A percentile compares a stretch with the other conserved stretches of the same genome.
phyloP scores from a whole-genome alignment of 306 rosid species.

The Castanea mollissima region DNA sequence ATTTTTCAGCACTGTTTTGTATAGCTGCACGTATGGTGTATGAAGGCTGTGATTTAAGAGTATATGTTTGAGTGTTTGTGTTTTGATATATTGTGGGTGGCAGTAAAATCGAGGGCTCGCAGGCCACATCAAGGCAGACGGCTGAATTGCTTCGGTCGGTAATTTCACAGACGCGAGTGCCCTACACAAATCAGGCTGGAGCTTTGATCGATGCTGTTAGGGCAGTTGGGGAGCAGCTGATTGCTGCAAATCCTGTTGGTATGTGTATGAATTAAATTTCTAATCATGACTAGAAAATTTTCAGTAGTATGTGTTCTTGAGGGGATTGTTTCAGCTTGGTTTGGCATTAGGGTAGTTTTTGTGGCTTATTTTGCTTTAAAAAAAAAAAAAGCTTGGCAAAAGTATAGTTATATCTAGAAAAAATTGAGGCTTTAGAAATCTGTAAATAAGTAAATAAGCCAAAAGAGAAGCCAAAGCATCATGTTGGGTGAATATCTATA shows the following conservation, averaged over 20 bases:
- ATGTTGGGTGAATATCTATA: too few species aligned
- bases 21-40: slow-evolving; percentile 7
- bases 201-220: slow-evolving; percentile 81
- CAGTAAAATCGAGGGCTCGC: slow-evolving; percentile 97
- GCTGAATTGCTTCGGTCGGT: slow-evolving; percentile 83
- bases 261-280: slow-evolving; percentile 14
- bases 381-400: too few species aligned
- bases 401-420: too few species aligned
- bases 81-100: slow-evolving; percentile 10
- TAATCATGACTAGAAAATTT: background rate
- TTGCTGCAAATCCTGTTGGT: slow-evolving; percentile 95
- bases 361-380: too few species aligned
- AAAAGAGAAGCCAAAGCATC: too few species aligned
- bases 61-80: background rate
- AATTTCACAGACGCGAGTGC: slow-evolving; percentile 80
- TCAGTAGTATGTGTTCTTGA: background rate
- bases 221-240: slow-evolving; percentile 86
- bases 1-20: slow-evolving; percentile 3
- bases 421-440: too few species aligned
- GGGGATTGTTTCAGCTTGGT: background rate
- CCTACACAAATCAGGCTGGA: slow-evolving; percentile 79
- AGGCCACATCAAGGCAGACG: slow-evolving; percentile 77
- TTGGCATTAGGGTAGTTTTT: too few species aligned
- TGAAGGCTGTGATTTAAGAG: slow-evolving; percentile 3
- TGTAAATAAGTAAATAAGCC: too few species aligned